Evolutionary conservation across 2,329 filamentous ascomycete genomes (phyloP).

Genomic region (Aspergillus versicolor): DNA sequence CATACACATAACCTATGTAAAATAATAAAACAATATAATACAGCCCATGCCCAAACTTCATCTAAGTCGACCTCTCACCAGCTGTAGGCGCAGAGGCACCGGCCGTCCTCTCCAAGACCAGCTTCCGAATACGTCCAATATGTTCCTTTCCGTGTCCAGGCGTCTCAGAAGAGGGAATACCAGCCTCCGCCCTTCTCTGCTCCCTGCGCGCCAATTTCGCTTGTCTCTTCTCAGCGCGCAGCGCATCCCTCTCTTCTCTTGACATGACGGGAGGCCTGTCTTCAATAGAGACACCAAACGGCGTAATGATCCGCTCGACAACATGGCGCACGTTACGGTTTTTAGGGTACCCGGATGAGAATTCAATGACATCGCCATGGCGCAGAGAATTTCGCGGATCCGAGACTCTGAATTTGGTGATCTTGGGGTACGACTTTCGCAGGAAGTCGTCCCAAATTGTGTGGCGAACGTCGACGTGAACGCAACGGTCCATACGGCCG

Average conservation of each 20-base stretch:
- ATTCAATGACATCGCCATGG: conserved; percentile 46
- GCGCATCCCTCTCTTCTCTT: conserved; percentile 34
- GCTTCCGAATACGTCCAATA: conserved; percentile 28
- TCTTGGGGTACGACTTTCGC: conserved; percentile 38
- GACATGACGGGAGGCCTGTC: conserved; percentile 38
- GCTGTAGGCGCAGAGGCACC: neutral
- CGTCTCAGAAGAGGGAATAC: conserved; percentile 10
- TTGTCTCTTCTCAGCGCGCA: conserved; percentile 30
- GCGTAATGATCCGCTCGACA: conserved; percentile 43
- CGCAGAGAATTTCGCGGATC: conserved; percentile 44
- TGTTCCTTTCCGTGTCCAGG: conserved; percentile 19
- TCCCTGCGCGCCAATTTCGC: conserved; percentile 34
- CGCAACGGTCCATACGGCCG: conserved; percentile 43
- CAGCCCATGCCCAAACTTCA: neutral
- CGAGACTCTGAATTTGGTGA: conserved; percentile 34
- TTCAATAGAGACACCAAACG: conserved; percentile 37
- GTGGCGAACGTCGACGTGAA: conserved; percentile 37
- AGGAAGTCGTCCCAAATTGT: conserved; percentile 37
- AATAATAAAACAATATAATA: conserved; percentile 5
- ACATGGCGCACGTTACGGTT: conserved; percentile 41
- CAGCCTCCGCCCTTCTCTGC: conserved; percentile 21
- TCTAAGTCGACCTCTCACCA: neutral
- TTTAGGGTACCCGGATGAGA: conserved; percentile 41
- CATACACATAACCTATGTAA: neutral
- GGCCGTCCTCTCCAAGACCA: conserved; percentile 28